Evolutionary conservation across 305 asterid species (phyloP).

Genomic region (Fraxinus nigra): DNA sequence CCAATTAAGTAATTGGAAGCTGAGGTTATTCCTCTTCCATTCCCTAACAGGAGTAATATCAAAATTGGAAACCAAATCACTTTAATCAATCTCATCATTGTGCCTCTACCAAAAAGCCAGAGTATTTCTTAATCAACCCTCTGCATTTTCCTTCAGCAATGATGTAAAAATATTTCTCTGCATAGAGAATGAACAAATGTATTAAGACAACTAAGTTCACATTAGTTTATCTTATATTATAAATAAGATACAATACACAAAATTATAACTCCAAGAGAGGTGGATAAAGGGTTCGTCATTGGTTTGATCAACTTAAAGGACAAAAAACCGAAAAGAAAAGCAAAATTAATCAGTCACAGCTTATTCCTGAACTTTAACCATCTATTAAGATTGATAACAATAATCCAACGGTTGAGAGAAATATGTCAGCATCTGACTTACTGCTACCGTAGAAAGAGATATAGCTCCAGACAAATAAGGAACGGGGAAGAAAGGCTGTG

Average conservation of each 20-base stretch:
- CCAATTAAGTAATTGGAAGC: slow-evolving; percentile 76
- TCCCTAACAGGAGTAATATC: slow-evolving; percentile 41
- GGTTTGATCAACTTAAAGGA: not conserved
- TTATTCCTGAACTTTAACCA: not conserved
- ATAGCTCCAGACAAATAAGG: not conserved
- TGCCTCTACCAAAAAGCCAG: slow-evolving; percentile 20
- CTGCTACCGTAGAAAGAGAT: not conserved
- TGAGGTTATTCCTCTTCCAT: slow-evolving; percentile 41
- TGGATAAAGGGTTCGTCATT: not conserved
- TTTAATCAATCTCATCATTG: slow-evolving; percentile 34
- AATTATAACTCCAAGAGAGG: not conserved
- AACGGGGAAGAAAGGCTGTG: not conserved
- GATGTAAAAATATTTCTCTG: not conserved
- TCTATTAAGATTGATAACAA: not conserved
- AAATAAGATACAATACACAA: not conserved
- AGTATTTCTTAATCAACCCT: slow-evolving; percentile 21
- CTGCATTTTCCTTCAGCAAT: slow-evolving; percentile 26
- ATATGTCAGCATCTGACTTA: not conserved
- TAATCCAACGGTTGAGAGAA: not conserved
- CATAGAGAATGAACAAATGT: not conserved
- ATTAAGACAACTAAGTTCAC: not conserved
- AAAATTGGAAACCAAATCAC: slow-evolving; percentile 48
- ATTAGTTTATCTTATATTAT: not conserved
- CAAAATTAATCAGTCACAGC: not conserved
- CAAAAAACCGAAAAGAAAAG: not conserved